Conservation (phyloP, 1,284 basidiomycete genomes). For the Ustilago cynodontis region DNA sequence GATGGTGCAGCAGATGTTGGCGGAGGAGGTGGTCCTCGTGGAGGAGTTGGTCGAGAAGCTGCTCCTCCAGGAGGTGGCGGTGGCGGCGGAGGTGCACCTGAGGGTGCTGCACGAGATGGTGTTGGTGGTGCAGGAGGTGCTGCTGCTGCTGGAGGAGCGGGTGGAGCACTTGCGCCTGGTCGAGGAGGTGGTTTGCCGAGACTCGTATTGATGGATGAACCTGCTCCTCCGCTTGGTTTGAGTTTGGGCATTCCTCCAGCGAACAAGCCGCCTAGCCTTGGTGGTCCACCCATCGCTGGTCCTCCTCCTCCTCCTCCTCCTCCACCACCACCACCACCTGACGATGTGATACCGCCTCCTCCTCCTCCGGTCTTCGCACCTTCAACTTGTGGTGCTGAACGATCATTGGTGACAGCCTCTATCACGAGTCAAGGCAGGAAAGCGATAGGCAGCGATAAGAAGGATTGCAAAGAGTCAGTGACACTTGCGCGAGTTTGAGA, state of each 20-base stretch:
- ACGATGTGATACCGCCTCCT: conserved; percentile 62
- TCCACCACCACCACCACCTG: conserved; percentile 63
- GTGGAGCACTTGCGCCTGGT: conserved; percentile 34
- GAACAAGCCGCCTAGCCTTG: conserved; percentile 85
- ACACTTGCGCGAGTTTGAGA: too few species aligned
- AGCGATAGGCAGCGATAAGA: background rate
- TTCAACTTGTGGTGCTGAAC: conserved; percentile 80
- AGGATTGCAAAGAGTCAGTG: background rate
- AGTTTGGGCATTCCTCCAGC: conserved; percentile 91
- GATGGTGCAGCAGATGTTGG: conserved; percentile 39
- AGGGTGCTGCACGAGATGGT: conserved; percentile 10
- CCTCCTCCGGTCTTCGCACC: conserved; percentile 23
- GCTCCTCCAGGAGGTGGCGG: conserved; percentile 28
- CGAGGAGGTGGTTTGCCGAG: conserved; percentile 44
- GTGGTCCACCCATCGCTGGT: conserved; percentile 71
- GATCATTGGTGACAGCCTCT: conserved; percentile 82
- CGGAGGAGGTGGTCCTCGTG: conserved; percentile 44
- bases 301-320: conserved; percentile 72
- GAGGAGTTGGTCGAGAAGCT: conserved; percentile 24
- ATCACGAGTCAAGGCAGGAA: background rate
- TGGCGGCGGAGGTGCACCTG: conserved; percentile 25
- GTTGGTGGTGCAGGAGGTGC: conserved; percentile 27
- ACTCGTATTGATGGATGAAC: conserved; percentile 34
- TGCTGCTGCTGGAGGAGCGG: conserved; percentile 22
- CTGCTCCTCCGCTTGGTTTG: conserved; percentile 71